Base-by-base conservation (phyloP, 345 rosid species). In the Cardiospermum halicacabum region DNA sequence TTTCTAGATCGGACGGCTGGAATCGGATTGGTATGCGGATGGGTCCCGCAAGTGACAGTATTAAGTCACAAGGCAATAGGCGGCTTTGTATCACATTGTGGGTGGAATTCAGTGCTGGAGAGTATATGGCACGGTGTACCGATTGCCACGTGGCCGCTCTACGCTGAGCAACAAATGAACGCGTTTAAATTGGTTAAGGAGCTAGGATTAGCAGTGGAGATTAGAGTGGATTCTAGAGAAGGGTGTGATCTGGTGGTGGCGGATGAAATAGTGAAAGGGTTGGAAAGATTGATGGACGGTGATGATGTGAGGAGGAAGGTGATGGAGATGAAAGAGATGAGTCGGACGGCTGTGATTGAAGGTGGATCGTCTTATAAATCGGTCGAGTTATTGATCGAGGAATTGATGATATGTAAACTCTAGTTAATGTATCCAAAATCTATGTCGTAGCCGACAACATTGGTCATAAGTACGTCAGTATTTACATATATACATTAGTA, bases 91-190 rank as follows among this genome's bases (percentile, higher is more conserved):
- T 45, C 68, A 6, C 69, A 57, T 54, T 50, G 74, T 4, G 64
- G 74, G 19, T 64, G 64, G 74, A 66, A 72, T 58, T 72, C 70
- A 24, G 30, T 37, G 34, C 36, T 66, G 13, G 66, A 66, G 71
- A 63, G 72, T 39, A 2, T 62, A 16, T 67, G 77, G 72, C 11
- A 22, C 1, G 66, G 69, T 1, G 73, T 51, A 1, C 61, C 65
- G 32, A 48, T 49, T 0, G 72, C 69, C 39, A 63, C 69, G 3
- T 57, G 72, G 73, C 69, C 72, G 1, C 0, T 73, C 25, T 50
- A 62, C 10, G 26, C 65, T 9, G 72, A 73, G 60, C 72, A 73
- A 58, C 69, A 73, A 57, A 37, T 73, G 64, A 68, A 66, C 7
- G 72, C 63, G 36, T 61, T 72, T n/a, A 37, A 54, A 25, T 13